Evolutionary conservation across 2,329 filamentous ascomycete species (phyloP), one percentile per base, ranked within the genome.

Genomic region (Macrophomina tecta): DNA sequence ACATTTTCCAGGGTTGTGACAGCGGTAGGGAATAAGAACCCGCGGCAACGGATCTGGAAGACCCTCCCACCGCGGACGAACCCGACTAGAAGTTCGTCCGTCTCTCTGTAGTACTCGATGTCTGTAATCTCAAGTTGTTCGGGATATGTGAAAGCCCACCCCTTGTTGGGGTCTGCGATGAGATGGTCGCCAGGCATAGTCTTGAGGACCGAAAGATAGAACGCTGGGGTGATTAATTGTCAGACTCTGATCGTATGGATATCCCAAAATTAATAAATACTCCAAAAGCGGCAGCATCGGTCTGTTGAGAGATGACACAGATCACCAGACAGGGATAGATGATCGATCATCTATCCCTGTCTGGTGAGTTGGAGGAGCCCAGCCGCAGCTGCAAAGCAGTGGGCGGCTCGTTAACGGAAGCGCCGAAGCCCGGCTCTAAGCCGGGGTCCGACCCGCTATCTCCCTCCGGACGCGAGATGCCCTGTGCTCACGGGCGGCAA

Each of bases 271-370:
- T 42, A 56, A 56, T 56, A 56, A 0, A 34, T 34, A 34, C 7
- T 9, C n/a, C 36, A 30, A 28, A 56, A 4, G n/a, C 34, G n/a
- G 53, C 34, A 11, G n/a, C 53, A 36, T n/a, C n/a, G n/a, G n/a
- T n/a, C n/a, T n/a, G n/a, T n/a, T 18, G 53, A 28, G 3, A 28
- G 53, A 7, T 23, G 34, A 56, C 8, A 34, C 36, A 11, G 9
- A 42, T 56, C 34, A 40, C 34, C 34, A n/a, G n/a, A 28, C 53
- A 56, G 53, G 34, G 34, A 42, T 56, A 56, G 53, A 56, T 56
- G 53, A 56, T 56, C 53, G 53, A 56, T 56, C 53, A 56, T 56
- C 53, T 56, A 42, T 42, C 53, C 53, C 36, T 40, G 53, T 42
- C 53, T 56, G 9, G 36, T 28, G 16, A 1, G n/a, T 42, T 42